Evolutionary conservation across 1,284 basidiomycete genomes (phyloP).

Genomic region (Naganishia sp.): DNA sequence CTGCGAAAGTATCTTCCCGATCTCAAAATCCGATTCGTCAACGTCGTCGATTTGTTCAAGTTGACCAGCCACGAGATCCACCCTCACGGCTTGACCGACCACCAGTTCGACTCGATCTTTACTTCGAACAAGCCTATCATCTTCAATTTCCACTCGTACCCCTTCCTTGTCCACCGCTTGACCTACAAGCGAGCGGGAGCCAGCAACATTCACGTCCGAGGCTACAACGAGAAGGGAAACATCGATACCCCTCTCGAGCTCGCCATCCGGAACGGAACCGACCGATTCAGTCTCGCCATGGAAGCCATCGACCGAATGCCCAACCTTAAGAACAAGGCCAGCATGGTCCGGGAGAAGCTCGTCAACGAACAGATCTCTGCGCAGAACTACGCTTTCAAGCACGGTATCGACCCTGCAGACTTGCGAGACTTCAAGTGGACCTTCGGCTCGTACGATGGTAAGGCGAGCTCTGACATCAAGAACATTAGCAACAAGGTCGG

Average conservation of each 20-base stretch:
- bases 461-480: slow-evolving; percentile 13
- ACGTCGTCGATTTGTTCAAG: slow-evolving; percentile 60
- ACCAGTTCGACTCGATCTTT: slow-evolving; percentile 66
- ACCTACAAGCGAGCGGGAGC: slow-evolving; percentile 43
- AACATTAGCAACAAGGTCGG: slow-evolving; percentile 25
- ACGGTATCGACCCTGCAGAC: slow-evolving; percentile 36
- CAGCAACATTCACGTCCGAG: slow-evolving; percentile 44
- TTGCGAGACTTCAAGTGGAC: slow-evolving; percentile 28
- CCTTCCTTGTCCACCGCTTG: slow-evolving; percentile 50
- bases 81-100: slow-evolving; percentile 64
- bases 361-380: slow-evolving; percentile 40
- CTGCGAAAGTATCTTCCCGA: slow-evolving; percentile 63
- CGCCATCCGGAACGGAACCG: slow-evolving; percentile 45
- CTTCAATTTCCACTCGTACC: slow-evolving; percentile 77
- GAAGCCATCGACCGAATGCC: slow-evolving; percentile 46
- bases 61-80: slow-evolving; percentile 36
- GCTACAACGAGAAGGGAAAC: slow-evolving; percentile 46
- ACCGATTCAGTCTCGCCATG: slow-evolving; percentile 46
- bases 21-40: slow-evolving; percentile 72
- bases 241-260: slow-evolving; percentile 43
- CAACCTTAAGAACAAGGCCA: slow-evolving; percentile 39
- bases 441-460: slow-evolving; percentile 17
- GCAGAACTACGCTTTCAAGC: slow-evolving; percentile 39
- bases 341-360: slow-evolving; percentile 42
- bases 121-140: slow-evolving; percentile 64